These are phyloP conservation scores for Hydnomerulius pinastri DNA, from an alignment of 768 basidiomycete species.

Conservation along the genomic window DNA sequence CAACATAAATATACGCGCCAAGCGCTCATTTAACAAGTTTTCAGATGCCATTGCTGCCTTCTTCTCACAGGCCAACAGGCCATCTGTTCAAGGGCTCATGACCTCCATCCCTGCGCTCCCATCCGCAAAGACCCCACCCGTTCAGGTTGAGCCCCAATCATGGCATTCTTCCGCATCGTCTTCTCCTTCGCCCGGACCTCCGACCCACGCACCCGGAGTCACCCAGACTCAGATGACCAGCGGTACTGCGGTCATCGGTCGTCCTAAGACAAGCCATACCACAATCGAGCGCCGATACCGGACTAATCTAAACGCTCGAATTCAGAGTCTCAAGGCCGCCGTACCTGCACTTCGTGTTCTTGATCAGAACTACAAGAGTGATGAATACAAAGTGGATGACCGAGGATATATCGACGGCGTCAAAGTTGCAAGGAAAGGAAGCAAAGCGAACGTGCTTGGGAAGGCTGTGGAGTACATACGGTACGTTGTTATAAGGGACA, in stretches of 20 bases:
- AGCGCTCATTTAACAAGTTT: conserved; percentile 17
- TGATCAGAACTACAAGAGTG: conserved; percentile 50
- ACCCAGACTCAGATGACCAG: conserved; percentile 24
- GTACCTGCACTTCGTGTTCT: conserved; percentile 83
- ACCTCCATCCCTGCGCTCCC: conserved; percentile 46
- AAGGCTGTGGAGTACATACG: conserved; percentile 90
- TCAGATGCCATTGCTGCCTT: conserved; percentile 23
- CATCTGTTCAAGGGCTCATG: conserved; percentile 30
- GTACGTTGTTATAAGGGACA: conserved; percentile 34
- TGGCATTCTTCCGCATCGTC: conserved; percentile 34
- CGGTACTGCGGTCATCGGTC: conserved; percentile 15
- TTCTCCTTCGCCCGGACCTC: conserved; percentile 44
- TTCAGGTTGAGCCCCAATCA: conserved; percentile 18
- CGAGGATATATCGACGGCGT: conserved; percentile 92
- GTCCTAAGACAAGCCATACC: conserved; percentile 81
- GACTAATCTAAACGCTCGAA: conserved; percentile 86
- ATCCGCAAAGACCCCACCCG: conserved; percentile 35
- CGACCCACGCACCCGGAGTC: conserved; percentile 22
- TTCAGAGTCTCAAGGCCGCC: conserved; percentile 75
- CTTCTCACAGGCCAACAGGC: conserved; percentile 13
- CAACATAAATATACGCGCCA: background rate
- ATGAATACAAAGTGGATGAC: conserved; percentile 63
- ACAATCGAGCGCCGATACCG: conserved; percentile 89
- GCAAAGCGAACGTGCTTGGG: conserved; percentile 87
- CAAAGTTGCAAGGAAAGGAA: conserved; percentile 86